A percentile compares a stretch with the other conserved stretches of the same genome.
Evolutionary conservation across 352 stramenopile genomes (phyloP).

Genomic region (Pythium aphanidermatum): DNA sequence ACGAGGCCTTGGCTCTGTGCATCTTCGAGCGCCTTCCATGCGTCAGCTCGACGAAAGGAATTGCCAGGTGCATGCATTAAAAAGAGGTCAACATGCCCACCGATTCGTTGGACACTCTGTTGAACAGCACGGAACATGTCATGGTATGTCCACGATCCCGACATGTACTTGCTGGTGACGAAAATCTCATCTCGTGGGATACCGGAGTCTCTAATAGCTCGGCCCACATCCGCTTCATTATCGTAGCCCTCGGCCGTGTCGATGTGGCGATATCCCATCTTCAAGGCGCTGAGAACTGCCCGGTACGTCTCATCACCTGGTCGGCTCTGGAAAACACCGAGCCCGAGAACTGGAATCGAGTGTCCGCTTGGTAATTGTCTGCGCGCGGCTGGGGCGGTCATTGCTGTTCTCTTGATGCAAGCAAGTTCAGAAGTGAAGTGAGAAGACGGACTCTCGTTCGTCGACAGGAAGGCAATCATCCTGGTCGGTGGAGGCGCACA

Average conservation of each 20-base stretch:
- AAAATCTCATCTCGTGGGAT: slow-evolving; percentile 59
- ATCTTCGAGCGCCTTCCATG: slow-evolving; percentile 28
- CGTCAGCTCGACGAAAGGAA: slow-evolving; percentile 20
- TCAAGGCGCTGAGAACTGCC: slow-evolving; percentile 22
- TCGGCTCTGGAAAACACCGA: slow-evolving; percentile 22
- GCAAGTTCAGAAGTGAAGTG: too few species aligned
- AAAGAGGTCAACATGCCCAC: slow-evolving; percentile 49
- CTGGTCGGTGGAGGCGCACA: too few species aligned
- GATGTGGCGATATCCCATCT: slow-evolving; percentile 63
- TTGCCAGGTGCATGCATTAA: slow-evolving; percentile 57
- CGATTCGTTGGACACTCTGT: slow-evolving; percentile 30
- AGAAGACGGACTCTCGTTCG: too few species aligned
- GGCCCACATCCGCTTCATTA: slow-evolving; percentile 66
- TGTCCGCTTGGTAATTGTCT: slow-evolving; percentile 14
- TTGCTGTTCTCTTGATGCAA: background rate
- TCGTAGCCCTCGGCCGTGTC: slow-evolving; percentile 68
- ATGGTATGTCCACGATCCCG: slow-evolving; percentile 44
- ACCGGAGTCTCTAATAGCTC: slow-evolving; percentile 38
- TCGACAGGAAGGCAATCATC: too few species aligned
- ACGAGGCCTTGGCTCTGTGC: slow-evolving; percentile 30
- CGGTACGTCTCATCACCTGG: slow-evolving; percentile 21
- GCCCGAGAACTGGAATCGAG: slow-evolving; percentile 17
- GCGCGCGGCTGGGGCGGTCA: background rate
- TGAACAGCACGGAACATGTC: slow-evolving; percentile 31
- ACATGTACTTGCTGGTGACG: slow-evolving; percentile 59